Evolutionary conservation across 2,329 filamentous ascomycete species (phyloP), one percentile per base, ranked within the genome.

Genomic region (Pezicula radicicola): DNA sequence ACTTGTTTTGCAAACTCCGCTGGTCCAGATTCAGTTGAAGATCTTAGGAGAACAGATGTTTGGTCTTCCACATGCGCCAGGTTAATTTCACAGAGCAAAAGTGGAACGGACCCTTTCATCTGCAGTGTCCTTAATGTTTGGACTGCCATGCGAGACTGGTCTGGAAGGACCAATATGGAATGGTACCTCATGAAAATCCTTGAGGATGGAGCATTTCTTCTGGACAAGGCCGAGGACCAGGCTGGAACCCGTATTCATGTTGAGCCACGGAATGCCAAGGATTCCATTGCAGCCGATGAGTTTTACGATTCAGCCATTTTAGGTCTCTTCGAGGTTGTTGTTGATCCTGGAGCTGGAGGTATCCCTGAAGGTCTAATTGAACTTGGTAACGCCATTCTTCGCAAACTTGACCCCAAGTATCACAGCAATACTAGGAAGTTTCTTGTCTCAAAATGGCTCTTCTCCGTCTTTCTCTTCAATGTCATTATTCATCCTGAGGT

Each of bases 121-220:
- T 86, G 89, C 57, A 87, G 89, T 45, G 84, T 97, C 33, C 79
- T 99, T 47, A 92, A 94, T 68, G 85, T 90, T 51, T 97, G 91
- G 89, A 85, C 89, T 48, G 79, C 84, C 51, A 89, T 92, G 79
- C 85, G 89, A 56, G 87, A 92, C 69, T 97, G 93, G 92, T 88
- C 90, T 39, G 91, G 91, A 52, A 91, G 88, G 63, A 83, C 87
- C 60, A 94, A 91, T 58, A 85, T 99, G 77, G 92, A 97, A 72
- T 88, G 91, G 72, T 97, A 93, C 68, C 81, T 99, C 12, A 94
- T 96, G 89, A 89, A 94, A 67, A 90, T 95, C 54, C 81, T 99
- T 30, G 90, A 96, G 70, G 89, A 95, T 62, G 94, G 94, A 59
- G 88, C 91, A 37, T 97, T 97, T 66, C 77, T 97, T 52, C 77